Evolutionary conservation across 2,329 filamentous ascomycete genomes (phyloP), one percentile per base, ranked within the genome.

Genomic region (Dryadomyces quercus-mongolicae): DNA sequence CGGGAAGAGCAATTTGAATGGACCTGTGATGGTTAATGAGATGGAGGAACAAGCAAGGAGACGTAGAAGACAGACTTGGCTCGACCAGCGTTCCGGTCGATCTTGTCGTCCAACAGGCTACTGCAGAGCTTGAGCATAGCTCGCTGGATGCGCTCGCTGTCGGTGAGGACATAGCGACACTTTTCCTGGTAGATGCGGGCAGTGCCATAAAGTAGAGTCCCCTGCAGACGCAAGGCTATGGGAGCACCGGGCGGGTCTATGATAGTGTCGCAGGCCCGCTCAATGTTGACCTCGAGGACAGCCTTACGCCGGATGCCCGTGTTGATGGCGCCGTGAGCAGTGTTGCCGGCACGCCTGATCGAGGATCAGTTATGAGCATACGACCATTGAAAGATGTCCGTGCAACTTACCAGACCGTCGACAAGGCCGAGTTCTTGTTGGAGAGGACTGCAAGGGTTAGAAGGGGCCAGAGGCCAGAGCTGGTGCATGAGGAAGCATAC

Each of bases 191-290:
- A 95, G 18, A 97, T 90, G 50, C 86, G 81, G 3, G 89, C 86
- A 16, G 95, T 81, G 5, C 91, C 91, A 65, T 86, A 91, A 31
- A 98, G 80, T 18, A 98, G 75, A 61, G 85, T 96, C 16, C 90
- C 86, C 65, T 97, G 92, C 21, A 98, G 78, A 40, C 93, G 84
- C 59, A 98, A 70, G 5, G 93, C 92, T 70, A 98, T 85, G 2
- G 93, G 93, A 1, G 87, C 88, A 6, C 85, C 87, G 0, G 62
- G 87, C 8, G 63, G 90, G 55, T 88, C 77, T 42, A 88, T 80
- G 65, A 98, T 95, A n/a, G 85, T 93, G 59, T 85, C 77, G 67
- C 92, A 96, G 55, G 93, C 91, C 64, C 86, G 90, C 40, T 82
- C 77, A 25, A 98, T 84, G 63, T 97, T 79, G 60, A 98, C 93